Base-by-base conservation (phyloP, 306 rosid species). In the Gastrolobium villosum region DNA sequence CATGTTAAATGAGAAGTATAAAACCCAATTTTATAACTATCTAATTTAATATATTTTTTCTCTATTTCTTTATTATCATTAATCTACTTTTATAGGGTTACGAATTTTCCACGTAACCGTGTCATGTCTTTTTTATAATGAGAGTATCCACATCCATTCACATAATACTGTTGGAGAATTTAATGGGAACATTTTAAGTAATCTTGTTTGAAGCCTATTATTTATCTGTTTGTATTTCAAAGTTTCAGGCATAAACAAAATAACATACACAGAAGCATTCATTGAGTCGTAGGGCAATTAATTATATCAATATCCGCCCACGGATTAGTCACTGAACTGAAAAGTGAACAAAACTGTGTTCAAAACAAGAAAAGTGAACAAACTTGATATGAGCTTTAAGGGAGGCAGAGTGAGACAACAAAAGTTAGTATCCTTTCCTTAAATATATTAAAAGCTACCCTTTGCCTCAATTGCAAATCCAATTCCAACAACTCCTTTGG, bases 231-330 rank as follows among this genome's bases (percentile, higher is more conserved):
- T 32, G 10, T 30, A 43, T 46, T 41, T 64, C 8, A 15, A 39
- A 28, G 37, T 35, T 5, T 35, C 5, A 5, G 6, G 39, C 20
- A 14, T 28, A 67, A 30, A 10, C 20, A 44, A 20, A 20, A 20
- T 20, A 20, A 20, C 10, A 46, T 13, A 11, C 10, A 8, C 43
- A 28, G n/a, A 48, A 52, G 8, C 66, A 40, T 57, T 72, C 39
- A 10, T 14, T 5, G 10, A 55, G 57, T 65, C 0, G n/a, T 28
- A 44, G 44, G 41, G 65, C 59, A 55, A 45, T 9, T 65, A 14
- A 14, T 20, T 44, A 70, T 44, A 70, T 59, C 11, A 31, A 57
- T 10, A 69, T 46, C 65, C 65, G 83, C 72, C 83, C 83, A 79
- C 74, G 20, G 74, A 30, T 62, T 79, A 41, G 60, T 20, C 20